A percentile compares a stretch with the other conserved stretches of the same genome.
Conservation (phyloP, 192 early-diverging fungal genomes). For the Obelidium mucronatum region DNA sequence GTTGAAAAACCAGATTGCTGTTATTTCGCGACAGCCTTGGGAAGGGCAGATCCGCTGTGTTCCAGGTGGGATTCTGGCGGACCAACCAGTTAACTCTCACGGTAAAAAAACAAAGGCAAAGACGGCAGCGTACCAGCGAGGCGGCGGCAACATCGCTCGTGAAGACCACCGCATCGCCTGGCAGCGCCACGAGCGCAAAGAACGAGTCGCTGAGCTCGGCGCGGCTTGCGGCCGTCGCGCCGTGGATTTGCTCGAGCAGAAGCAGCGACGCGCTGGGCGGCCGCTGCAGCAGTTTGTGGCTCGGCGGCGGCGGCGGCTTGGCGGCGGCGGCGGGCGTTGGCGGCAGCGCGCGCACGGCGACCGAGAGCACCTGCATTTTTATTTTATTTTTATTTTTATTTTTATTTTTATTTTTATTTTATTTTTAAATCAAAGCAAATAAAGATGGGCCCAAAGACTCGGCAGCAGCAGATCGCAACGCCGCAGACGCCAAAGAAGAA, state of each 20-base stretch:
- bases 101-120: background rate
- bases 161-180: background rate
- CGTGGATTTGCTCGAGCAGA: constrained; percentile 38
- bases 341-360: background rate
- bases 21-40: background rate
- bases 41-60: background rate
- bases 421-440: too few species aligned
- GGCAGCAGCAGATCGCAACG: background rate
- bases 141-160: background rate
- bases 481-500: background rate
- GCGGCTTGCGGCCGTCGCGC: constrained; percentile 2
- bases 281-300: background rate
- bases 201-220: constrained; percentile 25
- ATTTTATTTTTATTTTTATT: background rate
- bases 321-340: background rate
- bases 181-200: constrained; percentile 32
- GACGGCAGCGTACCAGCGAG: constrained; percentile 17
- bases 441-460: background rate
- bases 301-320: background rate
- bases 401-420: background rate
- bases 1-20: background rate
- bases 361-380: too few species aligned
- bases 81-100: background rate
- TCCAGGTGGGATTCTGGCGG: background rate
- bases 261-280: constrained; percentile 23